Conservation (phyloP, 495 filamentous ascomycete species). For the Penicillium cinerascens region DNA sequence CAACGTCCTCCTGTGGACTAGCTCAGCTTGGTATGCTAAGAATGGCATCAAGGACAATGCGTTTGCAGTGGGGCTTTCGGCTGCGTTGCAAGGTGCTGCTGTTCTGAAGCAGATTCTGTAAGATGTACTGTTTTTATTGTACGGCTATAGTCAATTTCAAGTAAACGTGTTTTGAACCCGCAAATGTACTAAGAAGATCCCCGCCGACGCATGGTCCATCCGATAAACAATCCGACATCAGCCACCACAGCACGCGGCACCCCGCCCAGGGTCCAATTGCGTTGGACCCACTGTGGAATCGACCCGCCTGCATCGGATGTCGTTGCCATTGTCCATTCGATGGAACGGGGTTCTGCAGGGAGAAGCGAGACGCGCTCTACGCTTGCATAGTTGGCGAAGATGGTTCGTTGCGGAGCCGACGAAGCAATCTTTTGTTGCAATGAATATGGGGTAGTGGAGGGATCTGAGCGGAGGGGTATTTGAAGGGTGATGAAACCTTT, state of each 20-base stretch:
- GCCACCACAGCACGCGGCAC: slow-evolving; percentile 64
- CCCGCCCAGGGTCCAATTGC: slow-evolving; percentile 50
- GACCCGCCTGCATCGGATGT: slow-evolving; percentile 65
- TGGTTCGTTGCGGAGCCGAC: slow-evolving; percentile 35
- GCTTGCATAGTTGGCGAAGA: slow-evolving; percentile 55
- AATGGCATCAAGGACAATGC: slow-evolving; percentile 24
- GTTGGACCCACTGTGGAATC: slow-evolving; percentile 65
- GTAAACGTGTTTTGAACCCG: too few relatives aligned
- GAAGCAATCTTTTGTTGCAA: slow-evolving; percentile 29
- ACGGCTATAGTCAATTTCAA: neutral
- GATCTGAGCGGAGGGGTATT: slow-evolving; percentile 46
- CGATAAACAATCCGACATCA: slow-evolving; percentile 67
- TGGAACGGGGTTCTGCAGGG: slow-evolving; percentile 14
- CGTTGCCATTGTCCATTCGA: slow-evolving; percentile 69
- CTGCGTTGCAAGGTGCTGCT: slow-evolving; percentile 24
- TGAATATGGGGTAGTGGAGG: slow-evolving; percentile 25
- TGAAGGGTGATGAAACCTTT: slow-evolving; percentile 53
- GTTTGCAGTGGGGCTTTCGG: slow-evolving; percentile 20
- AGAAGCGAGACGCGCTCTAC: slow-evolving; percentile 55
- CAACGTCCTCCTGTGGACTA: slow-evolving; percentile 26
- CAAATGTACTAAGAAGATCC: neutral
- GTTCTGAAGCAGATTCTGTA: slow-evolving; percentile 17
- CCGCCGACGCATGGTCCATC: slow-evolving; percentile 47
- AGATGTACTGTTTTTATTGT: neutral
- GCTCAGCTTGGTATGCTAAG: slow-evolving; percentile 31